Percentiles rank a stretch among this genome's conserved stretches.
Conservation (phyloP, 2,329 filamentous ascomycete species). For the Kalmusia sp. region DNA sequence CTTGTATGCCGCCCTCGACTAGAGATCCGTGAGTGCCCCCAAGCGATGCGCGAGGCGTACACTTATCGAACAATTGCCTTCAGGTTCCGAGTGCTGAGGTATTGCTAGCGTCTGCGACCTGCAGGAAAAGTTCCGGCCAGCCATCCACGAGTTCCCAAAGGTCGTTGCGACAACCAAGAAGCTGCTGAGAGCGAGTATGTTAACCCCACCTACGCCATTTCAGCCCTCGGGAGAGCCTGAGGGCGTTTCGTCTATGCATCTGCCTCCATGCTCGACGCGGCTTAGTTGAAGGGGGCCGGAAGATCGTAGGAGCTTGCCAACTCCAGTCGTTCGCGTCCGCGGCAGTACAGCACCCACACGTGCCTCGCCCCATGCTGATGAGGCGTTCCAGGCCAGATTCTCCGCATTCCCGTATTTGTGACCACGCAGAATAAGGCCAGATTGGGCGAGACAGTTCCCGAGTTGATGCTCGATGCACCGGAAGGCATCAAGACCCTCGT, state of each 20-base stretch:
- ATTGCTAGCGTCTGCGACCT: conserved; percentile 82
- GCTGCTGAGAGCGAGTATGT: conserved; percentile 57
- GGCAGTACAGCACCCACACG: conserved; percentile 14
- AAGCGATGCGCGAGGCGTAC: neutral
- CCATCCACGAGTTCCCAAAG: conserved; percentile 85
- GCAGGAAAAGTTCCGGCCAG: conserved; percentile 87
- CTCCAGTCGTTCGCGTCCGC: neutral
- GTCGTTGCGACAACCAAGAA: conserved; percentile 65
- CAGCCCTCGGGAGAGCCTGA: conserved; percentile 19
- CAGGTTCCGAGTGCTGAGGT: conserved; percentile 24
- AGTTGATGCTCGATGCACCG: conserved; percentile 64
- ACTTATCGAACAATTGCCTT: conserved; percentile 1
- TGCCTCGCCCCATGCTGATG: conserved; percentile 46
- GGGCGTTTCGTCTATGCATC: conserved; percentile 1
- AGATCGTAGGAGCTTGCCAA: neutral
- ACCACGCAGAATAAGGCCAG: conserved; percentile 85
- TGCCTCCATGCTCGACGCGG: neutral
- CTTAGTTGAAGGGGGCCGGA: conserved; percentile 3
- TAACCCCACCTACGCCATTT: conserved; percentile 47
- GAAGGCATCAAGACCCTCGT: conserved; percentile 61
- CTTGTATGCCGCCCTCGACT: conserved; percentile 39
- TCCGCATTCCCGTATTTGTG: conserved; percentile 79
- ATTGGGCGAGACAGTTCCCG: conserved; percentile 79
- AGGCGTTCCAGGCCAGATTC: conserved; percentile 53
- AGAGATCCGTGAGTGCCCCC: conserved; percentile 1